Conservation (phyloP, 2,329 filamentous ascomycete species). For the Fusarium incarnatum region DNA sequence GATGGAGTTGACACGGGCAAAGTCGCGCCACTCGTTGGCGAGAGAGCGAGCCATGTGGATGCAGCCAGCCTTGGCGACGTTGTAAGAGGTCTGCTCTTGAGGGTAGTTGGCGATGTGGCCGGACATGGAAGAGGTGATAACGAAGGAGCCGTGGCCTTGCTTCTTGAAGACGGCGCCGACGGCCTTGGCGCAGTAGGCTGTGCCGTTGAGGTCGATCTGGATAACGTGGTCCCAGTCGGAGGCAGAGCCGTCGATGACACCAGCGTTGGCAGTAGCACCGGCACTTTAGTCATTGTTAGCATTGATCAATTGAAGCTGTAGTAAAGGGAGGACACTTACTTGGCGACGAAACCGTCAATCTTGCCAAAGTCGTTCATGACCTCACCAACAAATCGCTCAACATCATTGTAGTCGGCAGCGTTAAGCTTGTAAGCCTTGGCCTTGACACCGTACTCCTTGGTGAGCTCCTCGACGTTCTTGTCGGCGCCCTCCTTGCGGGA, state of each 20-base stretch:
- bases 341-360: constrained; percentile 80
- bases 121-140: constrained; percentile 77
- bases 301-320: background rate
- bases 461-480: constrained; percentile 73
- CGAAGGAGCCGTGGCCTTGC: constrained; percentile 72
- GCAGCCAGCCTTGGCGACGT: constrained; percentile 70
- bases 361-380: constrained; percentile 79
- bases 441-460: constrained; percentile 74
- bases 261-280: constrained; percentile 74
- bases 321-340: constrained; percentile 59
- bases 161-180: constrained; percentile 73
- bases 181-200: constrained; percentile 74
- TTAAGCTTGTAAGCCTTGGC: constrained; percentile 71
- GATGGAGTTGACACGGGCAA: constrained; percentile 73
- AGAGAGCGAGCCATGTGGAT: constrained; percentile 59
- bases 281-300: constrained; percentile 59
- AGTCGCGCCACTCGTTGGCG: constrained; percentile 76
- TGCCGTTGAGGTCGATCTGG: constrained; percentile 72
- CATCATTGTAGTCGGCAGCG: constrained; percentile 63
- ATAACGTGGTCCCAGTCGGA: constrained; percentile 75
- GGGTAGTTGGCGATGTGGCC: constrained; percentile 78
- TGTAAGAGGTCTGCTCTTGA: constrained; percentile 75
- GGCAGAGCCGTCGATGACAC: constrained; percentile 75
- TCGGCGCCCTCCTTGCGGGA: constrained; percentile 75
- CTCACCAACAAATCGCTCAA: constrained; percentile 67